Evolutionary conservation across 768 basidiomycete species (phyloP).

Genomic region (Mycena galopus): DNA sequence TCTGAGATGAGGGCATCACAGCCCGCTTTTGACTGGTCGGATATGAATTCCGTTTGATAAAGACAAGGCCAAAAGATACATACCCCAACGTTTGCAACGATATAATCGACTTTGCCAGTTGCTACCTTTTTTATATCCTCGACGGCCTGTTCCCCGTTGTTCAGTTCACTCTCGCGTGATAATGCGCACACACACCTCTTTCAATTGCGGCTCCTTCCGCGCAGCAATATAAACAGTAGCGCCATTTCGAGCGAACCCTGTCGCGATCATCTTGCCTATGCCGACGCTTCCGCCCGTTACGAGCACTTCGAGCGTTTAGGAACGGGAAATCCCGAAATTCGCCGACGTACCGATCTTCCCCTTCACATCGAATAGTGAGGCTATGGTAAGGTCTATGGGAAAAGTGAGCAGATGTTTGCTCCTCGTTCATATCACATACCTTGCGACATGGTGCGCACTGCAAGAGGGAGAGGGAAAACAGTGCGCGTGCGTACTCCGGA

Average conservation of each 20-base stretch:
- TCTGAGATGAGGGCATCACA: conserved; percentile 79
- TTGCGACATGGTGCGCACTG: conserved; percentile 21
- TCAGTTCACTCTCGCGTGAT: conserved; percentile 5
- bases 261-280: conserved; percentile 87
- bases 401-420: neutral
- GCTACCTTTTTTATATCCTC: conserved; percentile 72
- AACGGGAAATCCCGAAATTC: neutral
- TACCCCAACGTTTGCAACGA: conserved; percentile 81
- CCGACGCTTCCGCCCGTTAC: conserved; percentile 89
- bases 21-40: conserved; percentile 77
- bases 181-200: conserved; percentile 63
- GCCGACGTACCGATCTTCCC: conserved; percentile 72
- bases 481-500: neutral
- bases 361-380: conserved; percentile 73
- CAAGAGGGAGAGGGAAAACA: neutral
- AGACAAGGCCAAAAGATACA: conserved; percentile 45
- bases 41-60: neutral
- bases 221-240: conserved; percentile 93
- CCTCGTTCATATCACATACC: neutral
- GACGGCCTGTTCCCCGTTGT: conserved; percentile 52
- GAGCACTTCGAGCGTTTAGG: conserved; percentile 61
- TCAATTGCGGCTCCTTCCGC: conserved; percentile 82
- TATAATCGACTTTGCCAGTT: conserved; percentile 75
- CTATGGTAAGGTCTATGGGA: conserved; percentile 47
- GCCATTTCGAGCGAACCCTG: conserved; percentile 86